Evolutionary conservation across 78 protist species (phyloP), one percentile per base, ranked within the genome.

Genomic region (Blattamonas nauphoetae): DNA sequence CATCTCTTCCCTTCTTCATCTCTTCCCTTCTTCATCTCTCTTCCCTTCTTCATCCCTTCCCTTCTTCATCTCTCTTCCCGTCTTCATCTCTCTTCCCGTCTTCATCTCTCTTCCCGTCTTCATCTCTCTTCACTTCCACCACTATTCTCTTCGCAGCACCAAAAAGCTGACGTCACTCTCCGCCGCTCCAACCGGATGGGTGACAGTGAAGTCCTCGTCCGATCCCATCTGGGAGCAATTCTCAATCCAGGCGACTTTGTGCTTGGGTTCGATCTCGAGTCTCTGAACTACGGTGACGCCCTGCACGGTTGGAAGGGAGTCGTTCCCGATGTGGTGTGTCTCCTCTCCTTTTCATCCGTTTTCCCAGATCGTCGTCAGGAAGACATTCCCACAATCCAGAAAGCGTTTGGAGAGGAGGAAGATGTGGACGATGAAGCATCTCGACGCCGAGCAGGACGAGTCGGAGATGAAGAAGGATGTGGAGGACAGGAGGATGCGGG

Each of bases 211-310:
- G 36, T 2, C 42, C 92, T 92, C 42, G 63, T 88, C 42, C 46
- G 93, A 43, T 85, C 96, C 34, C 98, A 96, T 85, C 84, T 96
- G 42, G 98, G 97, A 46, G 21, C 89, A 45, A 36, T 94, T 32
- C 44, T 94, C 32, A 78, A 94, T 55, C 81, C 95, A 1, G 98
- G 98, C 45, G 98, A 96, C 90, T 81, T 87, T 36, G 94, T 89
- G 44, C 1, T 94, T 4, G 97, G 97, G 5, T 91, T 83, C 45
- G 92, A 86, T 79, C 11, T 88, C 46, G n/a, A 1, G 0, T 88
- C 2, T 35, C 3, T 46, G 35, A 89, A 87, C 45, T 32, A 88
- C 71, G 44, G 80, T 36, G 11, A 1, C 41, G 29, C 83, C 83
- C 41, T 11, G 83, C 41, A 4, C 45, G 32, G 42, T 79, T 4